Base-by-base conservation (phyloP, 169 alveolate genomes). In the Blepharisma undulans region DNA sequence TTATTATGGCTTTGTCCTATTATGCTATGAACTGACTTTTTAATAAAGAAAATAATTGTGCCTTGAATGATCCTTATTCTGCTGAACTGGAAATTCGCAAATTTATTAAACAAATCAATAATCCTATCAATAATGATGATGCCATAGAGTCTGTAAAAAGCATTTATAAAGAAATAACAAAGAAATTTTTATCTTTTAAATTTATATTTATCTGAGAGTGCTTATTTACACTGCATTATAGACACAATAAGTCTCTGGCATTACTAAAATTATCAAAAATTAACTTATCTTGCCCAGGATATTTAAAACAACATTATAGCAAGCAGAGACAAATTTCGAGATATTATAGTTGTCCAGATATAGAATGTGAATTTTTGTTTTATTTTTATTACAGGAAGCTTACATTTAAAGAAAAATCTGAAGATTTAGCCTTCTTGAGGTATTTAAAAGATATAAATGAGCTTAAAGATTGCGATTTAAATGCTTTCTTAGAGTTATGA, bases 301-400 rank as follows among this genome's bases (percentile, higher is more conserved):
- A 78, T 27, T 21, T 21, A 36, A 78, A 27, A 22, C 6, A 7
- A 5, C 10, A 21, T 78, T 25, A 21, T n/a, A 29, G 60, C 7
- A 32, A 25, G 18, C 66, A 21, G 16, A 27, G 86, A 14, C 25
- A 78, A 78, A 78, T 25, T 78, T 48, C 66, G 21, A 48, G 66
- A 32, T 14, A 27, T 78, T 78, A 27, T 4, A 27, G 34, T 14
- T 32, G 71, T 4, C 60, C 60, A 25, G 30, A 25, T 12, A 5
- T 78, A 25, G 86, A 78, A 78, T 78, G 86, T 32, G 86, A 78
- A 36, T 78, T 29, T 32, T 27, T 78, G 10, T 22, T 78, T 29
- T 78, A 78, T 32, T 25, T 32, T 29, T 21, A 29, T 27, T 78
- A 21, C 34, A 78, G 30, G 34, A 32, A 78, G 30, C 66, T 78